A percentile compares a stretch with the other conserved stretches of the same genome.
Conservation (phyloP, 306 rosid genomes). For the Glycine tomentella region DNA sequence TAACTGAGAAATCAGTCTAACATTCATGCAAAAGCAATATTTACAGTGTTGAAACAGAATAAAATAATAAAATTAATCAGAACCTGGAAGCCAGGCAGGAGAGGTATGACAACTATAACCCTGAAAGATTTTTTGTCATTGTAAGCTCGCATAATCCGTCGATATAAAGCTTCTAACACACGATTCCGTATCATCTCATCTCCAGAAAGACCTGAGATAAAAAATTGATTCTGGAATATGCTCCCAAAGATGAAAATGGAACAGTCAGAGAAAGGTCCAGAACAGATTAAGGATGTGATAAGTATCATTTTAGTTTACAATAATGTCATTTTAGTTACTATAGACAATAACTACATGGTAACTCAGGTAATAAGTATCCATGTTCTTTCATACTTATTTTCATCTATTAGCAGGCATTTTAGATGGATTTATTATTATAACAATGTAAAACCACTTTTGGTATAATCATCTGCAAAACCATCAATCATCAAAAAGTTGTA, state of each 20-base stretch:
- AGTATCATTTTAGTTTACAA: no score
- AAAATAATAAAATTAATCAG: constrained; percentile 17
- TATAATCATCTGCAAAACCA: constrained; percentile 9
- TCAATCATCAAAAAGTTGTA: not conserved
- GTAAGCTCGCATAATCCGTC: constrained; percentile 82
- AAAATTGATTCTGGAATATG: constrained; percentile 92
- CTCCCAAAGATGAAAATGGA: constrained; percentile 45
- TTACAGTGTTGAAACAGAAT: constrained; percentile 36
- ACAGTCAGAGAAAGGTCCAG: constrained; percentile 46
- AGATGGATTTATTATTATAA: not conserved
- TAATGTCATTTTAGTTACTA: no score
- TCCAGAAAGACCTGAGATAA: constrained; percentile 94
- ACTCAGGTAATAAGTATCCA: not conserved
- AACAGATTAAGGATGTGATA: constrained; percentile 3
- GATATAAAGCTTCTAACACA: constrained; percentile 84
- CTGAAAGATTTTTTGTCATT: constrained; percentile 83
- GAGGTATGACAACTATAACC: constrained; percentile 94
- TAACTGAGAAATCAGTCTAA: constrained; percentile 46
- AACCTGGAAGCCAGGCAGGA: constrained; percentile 98
- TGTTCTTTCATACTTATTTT: constrained; percentile 24
- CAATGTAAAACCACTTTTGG: constrained; percentile 15
- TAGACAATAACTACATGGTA: constrained; percentile 12
- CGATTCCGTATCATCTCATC: constrained; percentile 90
- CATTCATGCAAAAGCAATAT: constrained; percentile 33
- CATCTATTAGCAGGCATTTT: constrained; percentile 29